phyloP scores from a whole-genome alignment of 2,329 filamentous ascomycete species.

The Claviceps humidiphila region DNA sequence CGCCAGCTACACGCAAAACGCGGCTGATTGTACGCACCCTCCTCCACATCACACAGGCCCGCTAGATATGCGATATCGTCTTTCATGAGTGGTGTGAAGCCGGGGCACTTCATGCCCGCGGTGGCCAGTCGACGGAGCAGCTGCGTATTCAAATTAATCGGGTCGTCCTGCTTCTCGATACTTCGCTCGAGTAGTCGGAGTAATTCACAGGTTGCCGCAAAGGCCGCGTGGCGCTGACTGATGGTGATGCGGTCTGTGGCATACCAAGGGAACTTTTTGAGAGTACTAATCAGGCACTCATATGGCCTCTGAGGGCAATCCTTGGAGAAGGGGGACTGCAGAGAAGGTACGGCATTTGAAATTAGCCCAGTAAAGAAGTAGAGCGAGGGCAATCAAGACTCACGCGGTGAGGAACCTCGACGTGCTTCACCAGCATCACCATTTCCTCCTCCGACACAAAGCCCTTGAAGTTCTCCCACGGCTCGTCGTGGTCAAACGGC shows the following conservation, averaged over 20 bases:
- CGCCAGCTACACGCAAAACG: constrained; percentile 34
- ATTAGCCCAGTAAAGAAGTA: not conserved
- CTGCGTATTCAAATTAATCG: constrained; percentile 34
- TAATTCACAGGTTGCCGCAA: constrained; percentile 35
- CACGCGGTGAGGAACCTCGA: constrained; percentile 48
- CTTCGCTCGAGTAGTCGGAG: constrained; percentile 30
- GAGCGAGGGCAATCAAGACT: constrained; percentile 17
- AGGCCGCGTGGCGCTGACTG: constrained; percentile 40
- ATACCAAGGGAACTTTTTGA: constrained; percentile 52
- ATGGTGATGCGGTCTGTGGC: constrained; percentile 43
- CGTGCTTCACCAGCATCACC: constrained; percentile 49
- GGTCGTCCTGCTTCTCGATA: constrained; percentile 25
- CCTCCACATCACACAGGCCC: constrained; percentile 21
- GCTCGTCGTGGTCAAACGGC: constrained; percentile 20
- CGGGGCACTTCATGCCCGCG: constrained; percentile 42
- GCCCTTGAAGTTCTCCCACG: constrained; percentile 42
- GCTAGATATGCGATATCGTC: constrained; percentile 39
- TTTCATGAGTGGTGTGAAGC: constrained; percentile 49
- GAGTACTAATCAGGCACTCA: constrained; percentile 51
- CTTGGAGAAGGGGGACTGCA: constrained; percentile 43
- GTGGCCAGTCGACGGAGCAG: constrained; percentile 39
- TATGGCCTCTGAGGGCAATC: constrained; percentile 52
- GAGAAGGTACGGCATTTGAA: not conserved
- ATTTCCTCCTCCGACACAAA: constrained; percentile 51
- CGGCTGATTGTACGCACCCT: constrained; percentile 32